Conservation (phyloP, 768 basidiomycete genomes). For the Serendipita indica region DNA sequence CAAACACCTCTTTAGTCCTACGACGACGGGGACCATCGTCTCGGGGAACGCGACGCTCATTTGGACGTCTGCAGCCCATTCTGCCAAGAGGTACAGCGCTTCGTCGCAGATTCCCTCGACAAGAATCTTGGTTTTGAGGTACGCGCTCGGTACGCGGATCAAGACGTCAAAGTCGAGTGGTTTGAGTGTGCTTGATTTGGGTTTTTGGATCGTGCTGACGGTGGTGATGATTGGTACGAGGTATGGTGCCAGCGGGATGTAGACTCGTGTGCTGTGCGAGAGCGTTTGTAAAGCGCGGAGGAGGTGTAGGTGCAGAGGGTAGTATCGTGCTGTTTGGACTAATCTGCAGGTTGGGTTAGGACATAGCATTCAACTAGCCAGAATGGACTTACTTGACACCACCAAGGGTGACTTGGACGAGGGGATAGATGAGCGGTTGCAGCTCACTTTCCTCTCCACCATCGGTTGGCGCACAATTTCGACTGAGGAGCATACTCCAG, state of each 20-base stretch:
- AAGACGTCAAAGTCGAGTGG: conserved; percentile 80
- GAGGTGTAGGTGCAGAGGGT: conserved; percentile 89
- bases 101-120: conserved; percentile 75
- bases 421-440: conserved; percentile 80
- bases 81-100: conserved; percentile 56
- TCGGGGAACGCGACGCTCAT: conserved; percentile 91
- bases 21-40: conserved; percentile 61
- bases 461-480: conserved; percentile 70
- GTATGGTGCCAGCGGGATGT: conserved; percentile 76
- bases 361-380: conserved; percentile 2
- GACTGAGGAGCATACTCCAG: conserved; percentile 78
- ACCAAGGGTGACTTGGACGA: conserved; percentile 87
- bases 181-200: conserved; percentile 72
- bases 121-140: conserved; percentile 77
- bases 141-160: conserved; percentile 78
- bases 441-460: conserved; percentile 55
- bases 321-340: conserved; percentile 78
- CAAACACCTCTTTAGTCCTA: conserved; percentile 54
- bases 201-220: conserved; percentile 49
- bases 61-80: conserved; percentile 68
- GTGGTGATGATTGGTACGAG: conserved; percentile 76
- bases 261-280: conserved; percentile 66
- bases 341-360: conserved; percentile 36
- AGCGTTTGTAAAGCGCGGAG: conserved; percentile 78
- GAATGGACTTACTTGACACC: conserved; percentile 61